Evolutionary conservation across 106 monocot species (phyloP).

Genomic region (Phalaenopsis aphrodite): DNA sequence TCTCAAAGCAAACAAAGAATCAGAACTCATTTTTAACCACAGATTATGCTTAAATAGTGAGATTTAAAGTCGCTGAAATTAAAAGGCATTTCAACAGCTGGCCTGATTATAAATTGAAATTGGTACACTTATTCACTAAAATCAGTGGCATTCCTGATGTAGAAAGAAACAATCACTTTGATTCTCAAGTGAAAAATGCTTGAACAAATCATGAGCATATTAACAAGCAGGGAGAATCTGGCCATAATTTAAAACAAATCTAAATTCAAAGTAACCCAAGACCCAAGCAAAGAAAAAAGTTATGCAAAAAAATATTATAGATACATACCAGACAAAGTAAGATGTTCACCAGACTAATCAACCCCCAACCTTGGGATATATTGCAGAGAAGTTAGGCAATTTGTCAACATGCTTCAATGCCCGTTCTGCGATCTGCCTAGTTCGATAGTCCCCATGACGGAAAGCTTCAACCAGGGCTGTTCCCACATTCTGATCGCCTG

Average conservation of each 20-base stretch:
- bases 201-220: background rate
- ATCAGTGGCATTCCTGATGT: background rate
- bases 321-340: constrained; percentile 11
- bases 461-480: constrained; percentile 84
- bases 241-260: background rate
- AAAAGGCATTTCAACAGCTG: background rate
- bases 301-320: background rate
- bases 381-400: constrained; percentile 85
- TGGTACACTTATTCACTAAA: background rate
- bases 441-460: constrained; percentile 61
- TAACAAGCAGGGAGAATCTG: background rate
- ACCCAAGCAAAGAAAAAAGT: background rate
- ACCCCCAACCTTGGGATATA: constrained; percentile 47
- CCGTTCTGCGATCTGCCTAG: constrained; percentile 78
- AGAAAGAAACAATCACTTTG: background rate
- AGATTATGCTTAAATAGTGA: background rate
- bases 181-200: background rate
- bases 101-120: background rate
- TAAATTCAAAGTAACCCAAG: background rate
- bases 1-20: background rate
- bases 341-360: background rate
- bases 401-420: constrained; percentile 81
- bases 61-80: background rate
- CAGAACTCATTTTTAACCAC: background rate
- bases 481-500: constrained; percentile 56